Evolutionary conservation across 202 grass and related monocot species (phyloP).

Genomic region (Zoysia matrella): DNA sequence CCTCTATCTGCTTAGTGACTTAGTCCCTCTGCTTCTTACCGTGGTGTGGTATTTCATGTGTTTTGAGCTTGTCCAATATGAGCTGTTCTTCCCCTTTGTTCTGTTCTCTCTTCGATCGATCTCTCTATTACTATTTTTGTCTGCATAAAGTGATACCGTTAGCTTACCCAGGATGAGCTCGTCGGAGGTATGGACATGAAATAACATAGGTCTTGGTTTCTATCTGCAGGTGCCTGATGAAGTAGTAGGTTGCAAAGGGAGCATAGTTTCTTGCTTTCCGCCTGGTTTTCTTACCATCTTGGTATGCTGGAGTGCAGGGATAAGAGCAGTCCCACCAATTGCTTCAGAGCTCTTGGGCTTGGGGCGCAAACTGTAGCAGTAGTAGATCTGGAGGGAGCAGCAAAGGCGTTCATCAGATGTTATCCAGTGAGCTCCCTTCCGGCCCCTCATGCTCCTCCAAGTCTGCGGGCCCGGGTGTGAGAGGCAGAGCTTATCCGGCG

Average conservation of each 20-base stretch:
- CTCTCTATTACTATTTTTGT: slow-evolving; percentile 29
- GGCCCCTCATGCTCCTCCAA: slow-evolving; percentile 70
- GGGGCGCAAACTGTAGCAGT: slow-evolving; percentile 51
- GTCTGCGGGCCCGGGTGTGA: slow-evolving; percentile 36
- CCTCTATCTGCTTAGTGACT: slow-evolving; percentile 38
- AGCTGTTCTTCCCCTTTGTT: slow-evolving; percentile 19
- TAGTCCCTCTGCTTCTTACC: background rate
- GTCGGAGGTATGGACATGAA: slow-evolving; percentile 67
- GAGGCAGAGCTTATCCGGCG: slow-evolving; percentile 44
- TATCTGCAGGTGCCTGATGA: slow-evolving; percentile 51
- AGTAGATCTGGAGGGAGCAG: slow-evolving; percentile 51
- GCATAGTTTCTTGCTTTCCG: slow-evolving; percentile 47
- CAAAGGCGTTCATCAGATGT: slow-evolving; percentile 82
- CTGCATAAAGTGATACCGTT: slow-evolving; percentile 86
- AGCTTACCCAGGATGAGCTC: slow-evolving; percentile 43
- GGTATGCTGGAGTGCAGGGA: slow-evolving; percentile 89
- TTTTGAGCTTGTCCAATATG: slow-evolving; percentile 10
- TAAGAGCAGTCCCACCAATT: slow-evolving; percentile 71
- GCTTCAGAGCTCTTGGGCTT: slow-evolving; percentile 80
- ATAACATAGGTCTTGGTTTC: slow-evolving; percentile 62
- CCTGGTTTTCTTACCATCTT: slow-evolving; percentile 50
- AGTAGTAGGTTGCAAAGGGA: slow-evolving; percentile 41
- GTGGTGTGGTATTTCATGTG: slow-evolving; percentile 81
- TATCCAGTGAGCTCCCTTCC: slow-evolving; percentile 75
- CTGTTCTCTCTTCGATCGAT: slow-evolving; percentile 16